A percentile compares a stretch with the other conserved stretches of the same genome.
Evolutionary conservation across 352 stramenopile species (phyloP).

Genomic region (Pythium chondricola): DNA sequence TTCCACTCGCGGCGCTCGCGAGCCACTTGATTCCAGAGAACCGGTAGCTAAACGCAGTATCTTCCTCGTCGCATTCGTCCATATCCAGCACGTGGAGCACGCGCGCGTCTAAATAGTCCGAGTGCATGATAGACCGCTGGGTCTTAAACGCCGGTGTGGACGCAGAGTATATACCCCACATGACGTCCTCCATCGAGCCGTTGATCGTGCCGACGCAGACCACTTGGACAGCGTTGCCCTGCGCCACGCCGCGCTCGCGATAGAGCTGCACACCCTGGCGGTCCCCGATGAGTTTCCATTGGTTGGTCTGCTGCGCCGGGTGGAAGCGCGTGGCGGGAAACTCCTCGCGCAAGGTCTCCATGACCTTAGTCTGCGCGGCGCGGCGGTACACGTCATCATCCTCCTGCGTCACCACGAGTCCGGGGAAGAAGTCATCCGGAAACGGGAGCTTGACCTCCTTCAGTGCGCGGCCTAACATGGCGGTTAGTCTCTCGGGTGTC

Average conservation of each 20-base stretch:
- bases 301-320: conserved; percentile 37
- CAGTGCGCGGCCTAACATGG: conserved; percentile 49
- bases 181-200: conserved; percentile 51
- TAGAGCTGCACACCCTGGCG: conserved; percentile 48
- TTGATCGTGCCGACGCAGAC: conserved; percentile 39
- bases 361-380: conserved; percentile 27
- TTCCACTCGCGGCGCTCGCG: conserved; percentile 32
- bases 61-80: conserved; percentile 43
- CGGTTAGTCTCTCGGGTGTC: no score
- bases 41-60: conserved; percentile 42
- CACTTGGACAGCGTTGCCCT: conserved; percentile 45
- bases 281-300: conserved; percentile 58
- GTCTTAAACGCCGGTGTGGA: conserved; percentile 44
- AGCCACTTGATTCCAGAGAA: conserved; percentile 64
- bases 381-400: conserved; percentile 27
- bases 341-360: conserved; percentile 35
- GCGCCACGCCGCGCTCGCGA: conserved; percentile 42
- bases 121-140: conserved; percentile 56
- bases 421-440: conserved; percentile 61
- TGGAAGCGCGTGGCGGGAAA: conserved; percentile 40
- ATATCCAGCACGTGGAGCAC: conserved; percentile 53
- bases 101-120: conserved; percentile 43
- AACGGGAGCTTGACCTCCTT: conserved; percentile 63
- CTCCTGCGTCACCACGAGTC: conserved; percentile 29
- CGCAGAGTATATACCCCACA: conserved; percentile 49